These are phyloP conservation scores for Didymella arachidicola DNA, from an alignment of 2,329 filamentous ascomycete genomes.

Conservation along the genomic window DNA sequence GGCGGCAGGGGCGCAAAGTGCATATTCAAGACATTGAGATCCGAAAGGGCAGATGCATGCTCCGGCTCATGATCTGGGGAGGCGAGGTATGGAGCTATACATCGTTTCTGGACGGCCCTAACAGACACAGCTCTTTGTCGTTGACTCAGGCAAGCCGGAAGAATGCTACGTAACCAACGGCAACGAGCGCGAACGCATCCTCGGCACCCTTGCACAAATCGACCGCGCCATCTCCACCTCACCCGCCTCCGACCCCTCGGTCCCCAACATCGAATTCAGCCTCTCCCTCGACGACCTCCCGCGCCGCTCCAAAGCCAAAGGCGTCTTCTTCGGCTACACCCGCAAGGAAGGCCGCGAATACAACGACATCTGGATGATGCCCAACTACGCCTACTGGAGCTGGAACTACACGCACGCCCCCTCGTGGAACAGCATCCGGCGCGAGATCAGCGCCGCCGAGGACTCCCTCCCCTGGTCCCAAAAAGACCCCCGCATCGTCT, in stretches of 20 bases:
- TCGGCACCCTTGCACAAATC: conserved; percentile 46
- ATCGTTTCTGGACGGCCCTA: conserved; percentile 3
- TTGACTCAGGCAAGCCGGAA: conserved; percentile 43
- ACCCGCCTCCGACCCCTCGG: conserved; percentile 35
- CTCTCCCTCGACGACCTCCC: conserved; percentile 45
- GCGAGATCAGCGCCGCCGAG: conserved; percentile 38
- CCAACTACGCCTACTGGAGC: conserved; percentile 47
- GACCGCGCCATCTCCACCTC: conserved; percentile 41
- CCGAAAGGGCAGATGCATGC: conserved; percentile 41
- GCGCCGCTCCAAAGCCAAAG: conserved; percentile 37
- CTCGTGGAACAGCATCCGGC: conserved; percentile 45
- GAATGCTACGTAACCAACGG: conserved; percentile 45
- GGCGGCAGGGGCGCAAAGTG: conserved; percentile 39
- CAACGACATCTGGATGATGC: conserved; percentile 47
- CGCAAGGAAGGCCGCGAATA: conserved; percentile 40
- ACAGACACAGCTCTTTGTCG: conserved; percentile 40
- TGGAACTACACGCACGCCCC: conserved; percentile 49
- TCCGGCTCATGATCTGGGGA: conserved; percentile 41
- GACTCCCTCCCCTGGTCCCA: conserved; percentile 35
- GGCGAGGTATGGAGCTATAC: conserved; percentile 35
- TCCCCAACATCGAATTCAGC: conserved; percentile 46
- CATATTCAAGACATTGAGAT: conserved; percentile 42
- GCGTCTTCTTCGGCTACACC: conserved; percentile 44
- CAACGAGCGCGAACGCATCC: conserved; percentile 47
- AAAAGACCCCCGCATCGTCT: conserved; percentile 43